Percentiles rank a stretch among this genome's conserved stretches.
These are phyloP conservation scores for Penicillium parvum DNA, from an alignment of 495 filamentous ascomycete genomes.

Conservation along the genomic window DNA sequence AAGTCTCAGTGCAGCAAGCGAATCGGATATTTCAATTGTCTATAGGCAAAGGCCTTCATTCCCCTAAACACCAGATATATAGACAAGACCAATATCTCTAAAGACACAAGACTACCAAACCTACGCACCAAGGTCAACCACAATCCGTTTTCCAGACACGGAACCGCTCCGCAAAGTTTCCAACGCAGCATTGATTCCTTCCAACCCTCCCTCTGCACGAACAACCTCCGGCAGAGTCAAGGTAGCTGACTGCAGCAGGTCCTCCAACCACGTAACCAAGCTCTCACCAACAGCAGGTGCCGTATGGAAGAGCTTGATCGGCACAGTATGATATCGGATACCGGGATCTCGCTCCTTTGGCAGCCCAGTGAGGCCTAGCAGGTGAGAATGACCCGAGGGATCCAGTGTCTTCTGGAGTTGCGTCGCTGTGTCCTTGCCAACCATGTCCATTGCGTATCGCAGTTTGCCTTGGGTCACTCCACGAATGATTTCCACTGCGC, in stretches of 20 bases:
- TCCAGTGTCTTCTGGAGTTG: slow-evolving; percentile 46
- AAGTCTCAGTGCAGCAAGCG: too few relatives aligned
- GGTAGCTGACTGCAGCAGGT: slow-evolving; percentile 43
- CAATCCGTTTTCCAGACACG: slow-evolving; percentile 55
- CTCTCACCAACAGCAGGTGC: slow-evolving; percentile 52
- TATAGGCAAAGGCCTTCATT: too few relatives aligned
- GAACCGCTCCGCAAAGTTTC: slow-evolving; percentile 54
- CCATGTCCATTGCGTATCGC: slow-evolving; percentile 60
- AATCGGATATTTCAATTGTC: too few relatives aligned
- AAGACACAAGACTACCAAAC: background rate
- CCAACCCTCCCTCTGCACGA: slow-evolving; percentile 53
- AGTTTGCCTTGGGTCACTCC: slow-evolving; percentile 49
- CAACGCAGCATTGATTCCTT: slow-evolving; percentile 58
- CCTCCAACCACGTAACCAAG: slow-evolving; percentile 57
- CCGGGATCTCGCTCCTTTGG: slow-evolving; percentile 47
- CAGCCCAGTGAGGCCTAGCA: slow-evolving; percentile 59
- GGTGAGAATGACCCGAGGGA: slow-evolving; percentile 40
- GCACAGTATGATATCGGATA: slow-evolving; percentile 55
- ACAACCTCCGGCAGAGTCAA: slow-evolving; percentile 56
- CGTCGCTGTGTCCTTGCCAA: slow-evolving; percentile 54
- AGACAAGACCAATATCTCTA: too few relatives aligned
- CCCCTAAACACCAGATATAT: too few relatives aligned
- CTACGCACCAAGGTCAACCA: slow-evolving; percentile 39
- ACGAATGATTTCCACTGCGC: slow-evolving; percentile 58
- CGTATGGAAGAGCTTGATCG: slow-evolving; percentile 66